Evolutionary conservation across 2,329 filamentous ascomycete species (phyloP).

Genomic region (Fonsecaea erecta): DNA sequence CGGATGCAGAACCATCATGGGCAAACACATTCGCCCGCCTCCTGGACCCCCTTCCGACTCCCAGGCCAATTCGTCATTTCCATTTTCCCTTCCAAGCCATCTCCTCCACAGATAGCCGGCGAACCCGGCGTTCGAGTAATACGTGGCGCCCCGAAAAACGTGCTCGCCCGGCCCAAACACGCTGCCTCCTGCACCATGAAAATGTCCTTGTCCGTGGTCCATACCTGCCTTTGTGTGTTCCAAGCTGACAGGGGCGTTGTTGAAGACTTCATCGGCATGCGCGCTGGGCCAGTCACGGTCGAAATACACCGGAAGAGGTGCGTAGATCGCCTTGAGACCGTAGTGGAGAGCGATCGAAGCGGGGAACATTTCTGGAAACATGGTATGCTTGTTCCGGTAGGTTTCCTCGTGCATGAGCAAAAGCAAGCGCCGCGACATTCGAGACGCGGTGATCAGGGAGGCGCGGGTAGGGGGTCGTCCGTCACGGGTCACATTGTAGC

Average conservation of each 20-base stretch:
- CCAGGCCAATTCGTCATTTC: slow-evolving; percentile 32
- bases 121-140: slow-evolving; percentile 60
- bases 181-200: slow-evolving; percentile 44
- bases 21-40: slow-evolving; percentile 38
- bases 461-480: slow-evolving; percentile 68
- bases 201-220: slow-evolving; percentile 41
- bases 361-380: slow-evolving; percentile 82
- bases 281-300: slow-evolving; percentile 61
- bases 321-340: slow-evolving; percentile 75
- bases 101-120: slow-evolving; percentile 60
- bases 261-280: slow-evolving; percentile 61
- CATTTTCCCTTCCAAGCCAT: slow-evolving; percentile 54
- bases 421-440: slow-evolving; percentile 69
- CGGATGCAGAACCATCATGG: slow-evolving; percentile 39
- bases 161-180: slow-evolving; percentile 60
- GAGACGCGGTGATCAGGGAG: slow-evolving; percentile 72
- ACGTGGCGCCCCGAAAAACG: slow-evolving; percentile 58
- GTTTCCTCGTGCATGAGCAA: slow-evolving; percentile 76
- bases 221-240: slow-evolving; percentile 54
- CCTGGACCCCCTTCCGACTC: slow-evolving; percentile 26
- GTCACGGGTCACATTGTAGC: slow-evolving; percentile 59
- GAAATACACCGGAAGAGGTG: slow-evolving; percentile 62
- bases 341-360: slow-evolving; percentile 72
- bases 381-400: slow-evolving; percentile 68
- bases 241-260: slow-evolving; percentile 57